Base-by-base conservation (phyloP, 202 grass and related monocot genomes). In the Hordeum pubiflorum region DNA sequence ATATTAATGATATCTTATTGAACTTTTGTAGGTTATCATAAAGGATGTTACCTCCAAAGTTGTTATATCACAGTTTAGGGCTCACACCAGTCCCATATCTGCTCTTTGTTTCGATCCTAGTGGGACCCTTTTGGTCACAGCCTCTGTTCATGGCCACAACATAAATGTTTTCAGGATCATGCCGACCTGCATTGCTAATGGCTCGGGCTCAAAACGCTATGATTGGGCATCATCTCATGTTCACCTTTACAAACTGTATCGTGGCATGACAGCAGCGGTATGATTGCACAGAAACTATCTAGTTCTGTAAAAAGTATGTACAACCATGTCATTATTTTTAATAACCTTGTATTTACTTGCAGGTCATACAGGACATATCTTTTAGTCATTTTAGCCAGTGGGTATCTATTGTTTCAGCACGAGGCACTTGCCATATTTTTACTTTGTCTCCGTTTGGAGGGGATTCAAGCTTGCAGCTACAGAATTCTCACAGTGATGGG, bases 331-430 rank as follows among this genome's bases (percentile, higher is more conserved):
- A 37, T 81, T 48, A 56, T 66, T 75, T 68, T 57, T 82, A 85
- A 67, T 39, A 79, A 67, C 52, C 10, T 79, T 74, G 26, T 66
- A 73, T 89, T 77, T 86, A 39, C 15, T 59, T 93, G 41, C 89
- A 99, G 97, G 89, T 96, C 78, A 99, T 99, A 83, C 97, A 99
- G 68, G 97, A 99, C 62, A 92, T 99, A 62, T 96, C 89, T 40
- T 99, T 99, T 88, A 93, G 97, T 69, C 85, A 94, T 76, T 96
- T 88, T 68, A 99, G 97, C 84, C 97, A 99, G 83, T 99, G 97
- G 97, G 83, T 99, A 86, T 89, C 92, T 40, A 88, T 99, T 78
- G 97, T 99, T 81, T 99, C 97, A 77, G 89, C 92, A 1, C 87
- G 89, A 21, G 92, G 92, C 13, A 99, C 97, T 37, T 91, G 89